Evolutionary conservation across 1,139 yeast species (phyloP).

Genomic region (Saccharomycopsis hybrid): DNA sequence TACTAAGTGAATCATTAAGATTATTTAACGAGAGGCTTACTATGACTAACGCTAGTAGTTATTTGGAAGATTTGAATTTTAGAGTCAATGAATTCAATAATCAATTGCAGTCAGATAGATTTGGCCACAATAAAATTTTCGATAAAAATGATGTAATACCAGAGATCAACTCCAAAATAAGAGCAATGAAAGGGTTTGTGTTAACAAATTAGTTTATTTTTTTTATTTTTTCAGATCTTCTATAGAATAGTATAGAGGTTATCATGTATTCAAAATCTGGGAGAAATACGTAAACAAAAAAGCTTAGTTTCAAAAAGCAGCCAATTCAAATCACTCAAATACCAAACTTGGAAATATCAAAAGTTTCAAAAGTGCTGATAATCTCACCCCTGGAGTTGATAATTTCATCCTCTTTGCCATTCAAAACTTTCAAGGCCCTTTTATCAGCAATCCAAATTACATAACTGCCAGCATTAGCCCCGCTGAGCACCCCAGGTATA

Average conservation of each 20-base stretch:
- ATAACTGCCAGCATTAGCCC: conserved; percentile 56
- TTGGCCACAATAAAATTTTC: not conserved
- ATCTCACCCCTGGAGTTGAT: conserved; percentile 54
- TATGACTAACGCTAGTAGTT: not conserved
- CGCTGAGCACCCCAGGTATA: conserved; percentile 70
- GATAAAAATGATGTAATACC: conserved; percentile 6
- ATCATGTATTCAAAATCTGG: too few species aligned
- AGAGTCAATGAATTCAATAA: conserved; percentile 10
- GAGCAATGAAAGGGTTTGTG: conserved; percentile 14
- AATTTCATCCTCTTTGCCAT: conserved; percentile 39
- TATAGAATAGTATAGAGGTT: too few species aligned
- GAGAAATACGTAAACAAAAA: too few species aligned
- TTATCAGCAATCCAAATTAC: conserved; percentile 89
- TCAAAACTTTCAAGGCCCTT: conserved; percentile 52
- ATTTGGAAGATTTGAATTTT: conserved; percentile 1
- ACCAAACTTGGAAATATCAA: conserved; percentile 17
- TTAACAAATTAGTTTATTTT: conserved; percentile 4
- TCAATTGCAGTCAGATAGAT: conserved; percentile 5
- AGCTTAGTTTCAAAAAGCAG: too few species aligned
- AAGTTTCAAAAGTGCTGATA: conserved; percentile 18
- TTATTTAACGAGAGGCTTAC: conserved; percentile 2
- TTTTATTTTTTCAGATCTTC: too few species aligned
- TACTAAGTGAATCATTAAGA: conserved; percentile 1
- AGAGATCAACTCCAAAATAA: conserved; percentile 11
- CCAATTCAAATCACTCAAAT: too few species aligned